Conservation (phyloP, 352 stramenopile genomes). For the Globisporangium echinulatum region DNA sequence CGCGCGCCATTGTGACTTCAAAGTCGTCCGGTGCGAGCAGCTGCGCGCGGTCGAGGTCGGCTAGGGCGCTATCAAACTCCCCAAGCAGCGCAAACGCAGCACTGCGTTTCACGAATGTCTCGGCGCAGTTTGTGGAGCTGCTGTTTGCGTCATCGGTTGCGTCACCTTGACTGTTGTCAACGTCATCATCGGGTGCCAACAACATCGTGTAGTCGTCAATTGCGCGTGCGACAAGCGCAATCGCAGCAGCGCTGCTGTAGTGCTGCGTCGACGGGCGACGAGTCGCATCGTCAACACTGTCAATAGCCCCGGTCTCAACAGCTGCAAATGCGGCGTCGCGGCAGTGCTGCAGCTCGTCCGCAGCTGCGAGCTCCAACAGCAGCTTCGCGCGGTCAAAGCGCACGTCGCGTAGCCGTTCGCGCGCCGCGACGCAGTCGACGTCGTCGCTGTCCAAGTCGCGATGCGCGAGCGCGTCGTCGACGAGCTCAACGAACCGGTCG, state of each 20-base stretch:
- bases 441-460: slow-evolving; percentile 13
- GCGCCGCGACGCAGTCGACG: slow-evolving; percentile 11
- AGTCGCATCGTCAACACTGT: too few relatives aligned
- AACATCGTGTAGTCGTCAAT: slow-evolving; percentile 57
- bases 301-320: too few relatives aligned
- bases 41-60: slow-evolving; percentile 42
- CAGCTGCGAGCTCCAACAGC: slow-evolving; percentile 39
- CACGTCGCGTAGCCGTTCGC: slow-evolving; percentile 38
- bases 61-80: slow-evolving; percentile 43
- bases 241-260: slow-evolving; percentile 21
- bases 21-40: slow-evolving; percentile 48
- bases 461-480: slow-evolving; percentile 39
- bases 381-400: slow-evolving; percentile 53
- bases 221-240: slow-evolving; percentile 39
- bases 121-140: not conserved
- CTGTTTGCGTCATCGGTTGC: too few relatives aligned
- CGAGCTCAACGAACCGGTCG: slow-evolving; percentile 64
- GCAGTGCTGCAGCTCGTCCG: slow-evolving; percentile 33
- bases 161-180: slow-evolving; percentile 17
- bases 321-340: too few relatives aligned
- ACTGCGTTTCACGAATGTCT: slow-evolving; percentile 38
- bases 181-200: slow-evolving; percentile 26
- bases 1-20: slow-evolving; percentile 49
- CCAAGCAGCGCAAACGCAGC: slow-evolving; percentile 41
- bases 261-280: too few relatives aligned